Base-by-base conservation (phyloP, 2,329 filamentous ascomycete genomes). In the Aspergillus sp. region DNA sequence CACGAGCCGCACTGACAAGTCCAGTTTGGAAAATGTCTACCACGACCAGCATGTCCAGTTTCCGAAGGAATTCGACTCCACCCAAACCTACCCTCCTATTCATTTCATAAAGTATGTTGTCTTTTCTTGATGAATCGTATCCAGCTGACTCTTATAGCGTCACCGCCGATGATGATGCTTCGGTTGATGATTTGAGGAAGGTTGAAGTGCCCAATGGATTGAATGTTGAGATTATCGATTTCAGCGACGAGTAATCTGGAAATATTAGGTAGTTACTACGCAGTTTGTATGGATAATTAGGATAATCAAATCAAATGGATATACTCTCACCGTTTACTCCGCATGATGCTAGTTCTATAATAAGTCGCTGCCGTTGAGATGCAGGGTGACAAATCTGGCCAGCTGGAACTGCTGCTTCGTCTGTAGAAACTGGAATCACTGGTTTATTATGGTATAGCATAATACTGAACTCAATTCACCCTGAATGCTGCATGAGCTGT, bases 11-110 rank as follows among this genome's bases (percentile, higher is more conserved):
- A 11, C 4, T n/a, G 27, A 30, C 9, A 13, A 33, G 4, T 3
- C n/a, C 9, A 51, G 49, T 28, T 13, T 51, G 26, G 34, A 42
- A 1, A 0, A 44, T 1, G 40, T 48, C 37, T 54, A 54, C 35
- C 26, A 46, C 27, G 53, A 43, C 26, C 44, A 40, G 31, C 9
- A 46, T 5, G 37, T 57, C 2, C n/a, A 47, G 5, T 44, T 57
- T 30, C 52, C 54, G 1, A 29, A 56, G 10, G 31, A 47, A 1
- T 57, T 46, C 12, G 48, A 56, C 2, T 55, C 54, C 5, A 53
- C 53, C 1, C 9, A 37, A 35, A 57, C 53, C 1, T 33, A 9
- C 2, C 54, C 53, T 1, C 54, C 53, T n/a, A 38, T 54, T 9
- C 48, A 52, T 38, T 56, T 50, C 13, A 45, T 56, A 32, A 39